phyloP scores from a whole-genome alignment of 345 rosid genomes.

The Pseudoturritis turrita region DNA sequence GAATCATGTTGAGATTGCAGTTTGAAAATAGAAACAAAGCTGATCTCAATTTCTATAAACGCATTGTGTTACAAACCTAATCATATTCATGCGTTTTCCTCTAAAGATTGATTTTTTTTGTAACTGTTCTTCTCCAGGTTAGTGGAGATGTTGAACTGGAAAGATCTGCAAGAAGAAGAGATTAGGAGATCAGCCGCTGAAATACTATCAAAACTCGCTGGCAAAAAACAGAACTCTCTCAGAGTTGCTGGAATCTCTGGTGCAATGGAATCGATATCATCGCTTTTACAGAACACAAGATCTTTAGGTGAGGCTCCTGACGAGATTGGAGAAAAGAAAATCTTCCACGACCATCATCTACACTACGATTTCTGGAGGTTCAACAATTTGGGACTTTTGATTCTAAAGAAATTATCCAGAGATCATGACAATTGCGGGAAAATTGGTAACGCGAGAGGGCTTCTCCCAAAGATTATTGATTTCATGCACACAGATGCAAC shows the following conservation, averaged over 20 bases:
- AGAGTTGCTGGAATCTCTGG: conserved; percentile 86
- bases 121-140: conserved; percentile 28
- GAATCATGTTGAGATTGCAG: not conserved
- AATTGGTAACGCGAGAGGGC: conserved; percentile 89
- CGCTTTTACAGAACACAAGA: conserved; percentile 61
- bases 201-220: conserved; percentile 61
- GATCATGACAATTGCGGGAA: conserved; percentile 91
- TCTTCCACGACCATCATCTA: conserved; percentile 38
- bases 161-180: conserved; percentile 80
- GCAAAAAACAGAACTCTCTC: conserved; percentile 74
- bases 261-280: conserved; percentile 90
- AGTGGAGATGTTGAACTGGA: conserved; percentile 94
- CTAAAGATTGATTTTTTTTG: no score
- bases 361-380: conserved; percentile 68
- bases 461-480: conserved; percentile 77
- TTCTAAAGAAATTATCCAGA: conserved; percentile 73
- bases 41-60: not conserved
- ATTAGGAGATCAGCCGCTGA: conserved; percentile 75
- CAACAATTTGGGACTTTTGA: conserved; percentile 73
- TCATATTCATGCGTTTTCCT: no score
- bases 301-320: conserved; percentile 47
- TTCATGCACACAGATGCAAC: conserved; percentile 57
- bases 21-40: not conserved
- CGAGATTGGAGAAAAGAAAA: conserved; percentile 63
- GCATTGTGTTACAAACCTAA: not conserved